Evolutionary conservation across 2,329 filamentous ascomycete genomes (phyloP).

Genomic region (Diaporthe batatas): DNA sequence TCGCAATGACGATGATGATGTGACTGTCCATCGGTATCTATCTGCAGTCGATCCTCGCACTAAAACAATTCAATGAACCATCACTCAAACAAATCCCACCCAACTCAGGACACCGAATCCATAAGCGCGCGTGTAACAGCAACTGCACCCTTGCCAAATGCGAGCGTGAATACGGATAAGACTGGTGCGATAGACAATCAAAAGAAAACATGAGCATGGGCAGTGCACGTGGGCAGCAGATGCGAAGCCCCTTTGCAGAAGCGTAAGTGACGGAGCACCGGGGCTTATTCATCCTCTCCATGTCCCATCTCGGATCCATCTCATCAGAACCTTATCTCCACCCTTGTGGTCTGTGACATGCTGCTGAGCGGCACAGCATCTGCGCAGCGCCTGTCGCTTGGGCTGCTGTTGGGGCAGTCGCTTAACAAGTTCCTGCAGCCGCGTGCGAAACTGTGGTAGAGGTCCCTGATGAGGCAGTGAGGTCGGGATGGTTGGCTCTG

Average conservation of each 20-base stretch:
- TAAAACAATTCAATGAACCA: not conserved
- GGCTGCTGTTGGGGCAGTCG: not conserved
- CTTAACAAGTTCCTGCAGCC: not conserved
- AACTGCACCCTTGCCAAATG: not conserved
- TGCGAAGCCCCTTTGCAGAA: slow-evolving; percentile 19
- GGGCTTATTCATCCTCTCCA: slow-evolving; percentile 17
- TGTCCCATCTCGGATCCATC: slow-evolving; percentile 8
- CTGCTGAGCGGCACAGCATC: not conserved
- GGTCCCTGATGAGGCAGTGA: too few relatives aligned
- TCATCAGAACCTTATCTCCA: slow-evolving; percentile 33
- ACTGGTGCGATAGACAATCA: not conserved
- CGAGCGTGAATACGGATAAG: slow-evolving; percentile 15
- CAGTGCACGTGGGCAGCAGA: not conserved
- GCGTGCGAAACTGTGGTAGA: not conserved
- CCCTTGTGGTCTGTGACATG: slow-evolving; percentile 11
- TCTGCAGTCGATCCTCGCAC: not conserved
- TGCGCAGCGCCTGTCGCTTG: not conserved
- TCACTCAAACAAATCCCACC: not conserved
- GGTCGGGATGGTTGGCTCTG: not conserved
- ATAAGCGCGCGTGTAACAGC: slow-evolving; percentile 19
- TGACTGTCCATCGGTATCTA: not conserved
- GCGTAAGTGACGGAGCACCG: not conserved
- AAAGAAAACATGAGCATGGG: not conserved
- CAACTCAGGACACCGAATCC: not conserved
- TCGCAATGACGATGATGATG: not conserved